phyloP scores from a whole-genome alignment of 2,329 filamentous ascomycete species.

The Exophiala aquamarina region DNA sequence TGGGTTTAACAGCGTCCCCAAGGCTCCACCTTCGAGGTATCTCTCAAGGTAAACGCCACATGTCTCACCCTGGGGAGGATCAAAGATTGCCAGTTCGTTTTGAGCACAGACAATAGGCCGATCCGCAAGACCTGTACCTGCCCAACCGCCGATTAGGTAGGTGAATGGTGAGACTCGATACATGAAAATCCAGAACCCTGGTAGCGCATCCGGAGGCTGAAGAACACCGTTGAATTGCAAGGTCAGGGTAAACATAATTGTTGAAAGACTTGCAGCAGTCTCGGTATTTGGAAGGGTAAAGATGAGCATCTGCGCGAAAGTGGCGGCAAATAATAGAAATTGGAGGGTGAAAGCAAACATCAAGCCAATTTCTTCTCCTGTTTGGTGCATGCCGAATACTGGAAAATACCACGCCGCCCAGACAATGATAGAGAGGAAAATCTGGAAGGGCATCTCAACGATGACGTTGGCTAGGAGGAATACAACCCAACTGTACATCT shows the following conservation, averaged over 20 bases:
- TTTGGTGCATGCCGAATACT: constrained; percentile 62
- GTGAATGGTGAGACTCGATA: constrained; percentile 79
- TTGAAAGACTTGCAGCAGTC: constrained; percentile 74
- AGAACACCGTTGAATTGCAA: constrained; percentile 75
- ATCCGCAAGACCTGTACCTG: constrained; percentile 68
- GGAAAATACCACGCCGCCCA: constrained; percentile 74
- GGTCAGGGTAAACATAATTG: constrained; percentile 70
- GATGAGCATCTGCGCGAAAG: constrained; percentile 76
- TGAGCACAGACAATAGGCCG: constrained; percentile 63
- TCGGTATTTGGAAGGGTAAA: constrained; percentile 67
- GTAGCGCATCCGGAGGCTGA: constrained; percentile 58
- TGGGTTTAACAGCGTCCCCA: constrained; percentile 60
- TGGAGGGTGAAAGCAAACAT: constrained; percentile 65
- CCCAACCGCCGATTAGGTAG: constrained; percentile 72
- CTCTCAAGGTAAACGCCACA: constrained; percentile 58
- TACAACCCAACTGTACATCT: constrained; percentile 73
- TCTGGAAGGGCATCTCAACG: constrained; percentile 67
- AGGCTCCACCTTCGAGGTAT: constrained; percentile 47
- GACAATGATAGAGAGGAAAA: constrained; percentile 64
- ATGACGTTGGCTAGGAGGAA: constrained; percentile 69
- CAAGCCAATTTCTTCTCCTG: constrained; percentile 36
- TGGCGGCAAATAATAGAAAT: constrained; percentile 70
- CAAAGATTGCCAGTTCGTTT: constrained; percentile 59
- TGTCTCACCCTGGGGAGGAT: constrained; percentile 50
- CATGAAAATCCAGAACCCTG: constrained; percentile 76